These are phyloP conservation scores for Abrus precatorius DNA, from an alignment of 306 rosid species.

Conservation along the genomic window DNA sequence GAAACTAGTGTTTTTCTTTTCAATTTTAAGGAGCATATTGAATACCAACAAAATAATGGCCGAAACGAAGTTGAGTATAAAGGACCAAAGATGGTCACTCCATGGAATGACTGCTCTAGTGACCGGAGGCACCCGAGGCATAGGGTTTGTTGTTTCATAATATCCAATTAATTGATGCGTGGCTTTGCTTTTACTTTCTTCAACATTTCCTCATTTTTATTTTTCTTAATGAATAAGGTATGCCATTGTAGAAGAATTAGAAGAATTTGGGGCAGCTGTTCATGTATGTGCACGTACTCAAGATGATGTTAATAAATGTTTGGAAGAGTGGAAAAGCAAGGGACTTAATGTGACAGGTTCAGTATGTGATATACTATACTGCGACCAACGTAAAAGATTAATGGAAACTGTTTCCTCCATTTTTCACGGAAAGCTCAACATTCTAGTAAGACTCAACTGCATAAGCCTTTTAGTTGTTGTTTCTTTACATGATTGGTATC, in stretches of 20 bases:
- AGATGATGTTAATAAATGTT: conserved; percentile 29
- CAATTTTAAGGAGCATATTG: not conserved
- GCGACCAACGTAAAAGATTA: not conserved
- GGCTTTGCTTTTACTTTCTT: not conserved
- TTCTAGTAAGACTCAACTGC: conserved; percentile 19
- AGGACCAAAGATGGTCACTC: conserved; percentile 45
- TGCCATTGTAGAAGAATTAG: conserved; percentile 40
- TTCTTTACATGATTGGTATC: too few species aligned
- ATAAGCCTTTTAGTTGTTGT: too few species aligned
- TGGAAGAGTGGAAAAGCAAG: conserved; percentile 38
- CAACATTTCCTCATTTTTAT: not conserved
- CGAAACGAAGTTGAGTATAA: conserved; percentile 13
- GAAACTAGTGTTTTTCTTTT: not conserved
- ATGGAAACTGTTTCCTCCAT: conserved; percentile 25
- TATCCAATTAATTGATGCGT: not conserved
- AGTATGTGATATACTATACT: not conserved
- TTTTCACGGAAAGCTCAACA: conserved; percentile 45
- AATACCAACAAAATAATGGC: not conserved
- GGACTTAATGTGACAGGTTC: conserved; percentile 46
- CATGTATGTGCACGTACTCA: conserved; percentile 44
- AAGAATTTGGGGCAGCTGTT: conserved; percentile 41
- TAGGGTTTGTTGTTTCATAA: conserved; percentile 10
- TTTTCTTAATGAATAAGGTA: conserved; percentile 18
- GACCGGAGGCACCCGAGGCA: conserved; percentile 50
- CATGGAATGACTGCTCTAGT: conserved; percentile 50